These are phyloP conservation scores for Sicyos baderoa DNA, from an alignment of 306 rosid genomes.

Conservation along the genomic window DNA sequence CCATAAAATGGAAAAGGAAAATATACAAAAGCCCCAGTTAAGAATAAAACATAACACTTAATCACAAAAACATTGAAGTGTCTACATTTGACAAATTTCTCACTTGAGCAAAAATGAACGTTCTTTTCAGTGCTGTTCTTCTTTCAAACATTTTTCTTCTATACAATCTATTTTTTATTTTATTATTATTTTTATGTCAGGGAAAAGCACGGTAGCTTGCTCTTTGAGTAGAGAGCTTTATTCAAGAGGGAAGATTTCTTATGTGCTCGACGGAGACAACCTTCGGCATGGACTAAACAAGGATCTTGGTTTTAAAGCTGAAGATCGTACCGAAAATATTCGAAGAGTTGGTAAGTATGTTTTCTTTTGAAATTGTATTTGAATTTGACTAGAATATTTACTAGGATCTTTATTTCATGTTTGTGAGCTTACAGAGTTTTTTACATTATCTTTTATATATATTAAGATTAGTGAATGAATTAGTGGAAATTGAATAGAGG, in stretches of 20 bases:
- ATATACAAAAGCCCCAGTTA: not conserved
- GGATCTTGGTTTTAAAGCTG: slow-evolving; percentile 62
- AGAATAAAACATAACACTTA: not conserved
- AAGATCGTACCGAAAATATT: slow-evolving; percentile 73
- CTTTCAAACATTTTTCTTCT: not conserved
- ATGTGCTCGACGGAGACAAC: slow-evolving; percentile 83
- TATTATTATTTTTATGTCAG: slow-evolving; percentile 26
- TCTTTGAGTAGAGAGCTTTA: slow-evolving; percentile 56
- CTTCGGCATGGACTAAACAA: slow-evolving; percentile 79
- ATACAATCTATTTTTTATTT: not conserved
- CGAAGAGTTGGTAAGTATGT: slow-evolving; percentile 68
- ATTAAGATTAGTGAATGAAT: too few species aligned
- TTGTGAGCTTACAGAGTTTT: not conserved
- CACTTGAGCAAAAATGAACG: not conserved
- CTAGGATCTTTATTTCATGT: not conserved
- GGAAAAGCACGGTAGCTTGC: slow-evolving; percentile 84
- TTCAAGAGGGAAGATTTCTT: slow-evolving; percentile 56
- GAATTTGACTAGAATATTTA: not conserved
- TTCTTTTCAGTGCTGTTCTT: slow-evolving; percentile 1
- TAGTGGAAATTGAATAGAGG: too few species aligned
- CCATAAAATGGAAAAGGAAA: not conserved
- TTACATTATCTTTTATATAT: too few species aligned
- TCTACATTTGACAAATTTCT: slow-evolving; percentile 13
- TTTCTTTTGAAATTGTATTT: slow-evolving; percentile 13
- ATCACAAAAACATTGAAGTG: not conserved